Evolutionary conservation across 2,329 filamentous ascomycete species (phyloP).

Genomic region (Diatrype stigma): DNA sequence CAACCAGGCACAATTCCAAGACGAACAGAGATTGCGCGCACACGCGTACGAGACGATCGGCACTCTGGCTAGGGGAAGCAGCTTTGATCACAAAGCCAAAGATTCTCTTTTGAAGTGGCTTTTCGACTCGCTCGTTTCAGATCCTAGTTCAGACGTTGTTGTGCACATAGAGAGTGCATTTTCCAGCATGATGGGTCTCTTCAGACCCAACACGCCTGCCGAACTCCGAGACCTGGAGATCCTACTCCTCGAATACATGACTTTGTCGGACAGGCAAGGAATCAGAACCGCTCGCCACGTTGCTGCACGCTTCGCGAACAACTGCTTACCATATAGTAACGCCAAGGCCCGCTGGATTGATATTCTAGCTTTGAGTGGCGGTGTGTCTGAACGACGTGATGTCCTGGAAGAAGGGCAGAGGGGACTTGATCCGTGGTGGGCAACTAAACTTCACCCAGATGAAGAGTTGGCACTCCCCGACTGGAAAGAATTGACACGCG

Average conservation of each 20-base stretch:
- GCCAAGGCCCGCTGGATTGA: constrained; percentile 82
- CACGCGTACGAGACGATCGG: constrained; percentile 91
- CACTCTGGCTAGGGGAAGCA: constrained; percentile 64
- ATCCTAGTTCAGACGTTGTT: constrained; percentile 69
- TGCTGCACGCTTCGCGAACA: constrained; percentile 83
- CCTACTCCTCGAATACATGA: constrained; percentile 68
- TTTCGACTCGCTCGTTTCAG: constrained; percentile 76
- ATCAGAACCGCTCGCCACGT: constrained; percentile 76
- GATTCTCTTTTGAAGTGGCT: constrained; percentile 67
- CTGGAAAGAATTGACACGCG: constrained; percentile 47
- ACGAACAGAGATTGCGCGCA: constrained; percentile 65
- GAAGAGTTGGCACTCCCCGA: constrained; percentile 39
- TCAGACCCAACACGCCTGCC: constrained; percentile 28
- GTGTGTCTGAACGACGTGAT: constrained; percentile 67
- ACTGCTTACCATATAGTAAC: constrained; percentile 77
- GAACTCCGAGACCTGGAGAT: constrained; percentile 35
- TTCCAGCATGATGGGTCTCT: constrained; percentile 61
- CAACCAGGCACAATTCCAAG: constrained; percentile 45
- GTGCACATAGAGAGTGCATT: constrained; percentile 88
- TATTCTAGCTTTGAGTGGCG: constrained; percentile 71
- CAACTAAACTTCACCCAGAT: constrained; percentile 27
- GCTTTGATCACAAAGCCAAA: constrained; percentile 48
- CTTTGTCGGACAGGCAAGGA: constrained; percentile 43
- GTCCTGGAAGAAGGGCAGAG: constrained; percentile 85
- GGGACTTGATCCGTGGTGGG: constrained; percentile 68